Base-by-base conservation (phyloP, 495 filamentous ascomycete genomes). In the Talaromyces stipitatus region DNA sequence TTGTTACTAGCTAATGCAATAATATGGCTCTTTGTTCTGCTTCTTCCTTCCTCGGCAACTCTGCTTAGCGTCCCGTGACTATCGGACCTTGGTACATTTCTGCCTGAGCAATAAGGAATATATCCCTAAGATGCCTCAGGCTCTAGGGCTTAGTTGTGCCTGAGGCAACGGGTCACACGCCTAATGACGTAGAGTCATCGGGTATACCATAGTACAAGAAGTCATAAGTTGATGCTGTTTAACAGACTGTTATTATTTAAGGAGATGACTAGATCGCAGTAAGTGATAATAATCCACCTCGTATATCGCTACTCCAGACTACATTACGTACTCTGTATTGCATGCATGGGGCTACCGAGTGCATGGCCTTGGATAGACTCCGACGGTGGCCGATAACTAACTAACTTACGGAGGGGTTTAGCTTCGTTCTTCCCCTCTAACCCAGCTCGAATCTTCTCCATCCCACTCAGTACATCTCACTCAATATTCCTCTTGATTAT, bases 41-140 rank as follows among this genome's bases (percentile, higher is more conserved):
- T 41, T 14, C 36, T 41, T 41, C n/a, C n/a, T 41, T 41, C 45
- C 45, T 48, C 45, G 45, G 45, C 45, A 48, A 48, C 45, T 48
- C 45, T 14, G 45, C 43, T 46, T 48, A 11, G 45, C 45, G 45
- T 48, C 45, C 45, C 45, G 45, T 48, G 45, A 48, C 45, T 26
- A 6, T 48, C n/a, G 41, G 5, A 33, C 30, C 30, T 12, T 33
- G 30, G 30, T 33, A 33, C 33, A 38, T 38, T 38, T 38, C 33
- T 41, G 36, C 36, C 36, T 41, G 36, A 41, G 18, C 36, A 18
- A 41, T 41, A 41, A 41, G 36, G 36, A 18, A 16, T 32, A 2
- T n/a, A n/a, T n/a, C n/a, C 8, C 30, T 10, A 11, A 1, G 32
- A 36, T 36, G 32, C 32, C 32, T 36, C 32, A 36, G 32, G 32